phyloP scores from a whole-genome alignment of 2,329 filamentous ascomycete genomes.

The Clonostachys solani region DNA sequence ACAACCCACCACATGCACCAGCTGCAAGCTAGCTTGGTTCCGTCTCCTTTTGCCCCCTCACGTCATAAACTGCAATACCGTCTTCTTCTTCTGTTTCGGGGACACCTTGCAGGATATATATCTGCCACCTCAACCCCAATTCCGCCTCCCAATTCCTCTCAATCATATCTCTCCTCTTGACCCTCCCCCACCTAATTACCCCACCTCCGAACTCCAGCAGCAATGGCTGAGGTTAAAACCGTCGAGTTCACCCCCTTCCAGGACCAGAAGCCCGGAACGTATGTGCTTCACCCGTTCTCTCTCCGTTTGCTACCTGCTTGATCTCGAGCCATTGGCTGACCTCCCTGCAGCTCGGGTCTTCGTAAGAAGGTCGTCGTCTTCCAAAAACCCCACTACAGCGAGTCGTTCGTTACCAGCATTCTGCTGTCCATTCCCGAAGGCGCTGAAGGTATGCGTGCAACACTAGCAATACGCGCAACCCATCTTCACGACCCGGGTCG shows the following conservation, averaged over 20 bases:
- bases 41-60: constrained; percentile 3
- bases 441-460: constrained; percentile 55
- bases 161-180: constrained; percentile 4
- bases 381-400: constrained; percentile 91
- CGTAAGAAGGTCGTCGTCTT: constrained; percentile 99
- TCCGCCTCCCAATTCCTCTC: constrained; percentile 9
- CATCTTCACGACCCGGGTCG: too few species aligned
- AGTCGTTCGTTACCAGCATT: constrained; percentile 92
- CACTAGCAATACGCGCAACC: too few species aligned
- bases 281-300: constrained; percentile 30
- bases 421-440: constrained; percentile 96
- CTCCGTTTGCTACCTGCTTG: not conserved
- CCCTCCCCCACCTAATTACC: not conserved
- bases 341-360: constrained; percentile 73
- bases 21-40: not conserved
- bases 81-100: not conserved
- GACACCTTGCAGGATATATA: too few species aligned
- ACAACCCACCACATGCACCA: not conserved
- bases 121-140: not conserved
- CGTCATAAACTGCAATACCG: constrained; percentile 1
- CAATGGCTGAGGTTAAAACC: constrained; percentile 65
- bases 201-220: constrained; percentile 14
- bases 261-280: constrained; percentile 99
- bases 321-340: constrained; percentile 4
- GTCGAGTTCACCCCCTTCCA: constrained; percentile 81